Conservation (phyloP, 2,329 filamentous ascomycete genomes). For the Arthroderma sp. region DNA sequence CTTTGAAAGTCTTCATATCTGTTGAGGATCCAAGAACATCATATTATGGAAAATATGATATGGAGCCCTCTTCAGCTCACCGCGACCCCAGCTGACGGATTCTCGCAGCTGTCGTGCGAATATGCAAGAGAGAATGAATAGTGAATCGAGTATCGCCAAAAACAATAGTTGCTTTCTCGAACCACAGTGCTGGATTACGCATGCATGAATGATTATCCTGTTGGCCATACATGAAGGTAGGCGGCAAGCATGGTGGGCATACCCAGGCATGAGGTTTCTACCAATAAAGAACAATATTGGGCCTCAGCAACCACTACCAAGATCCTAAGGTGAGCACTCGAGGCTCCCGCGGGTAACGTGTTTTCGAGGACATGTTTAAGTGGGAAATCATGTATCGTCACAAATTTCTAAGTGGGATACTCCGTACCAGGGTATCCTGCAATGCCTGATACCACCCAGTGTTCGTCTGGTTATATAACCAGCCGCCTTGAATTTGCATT, state of each 20-base stretch:
- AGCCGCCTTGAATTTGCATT: background rate
- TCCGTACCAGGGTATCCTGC: background rate
- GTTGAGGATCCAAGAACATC: background rate
- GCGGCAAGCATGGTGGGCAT: background rate
- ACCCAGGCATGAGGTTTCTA: background rate
- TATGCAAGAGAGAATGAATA: background rate
- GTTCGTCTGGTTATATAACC: background rate
- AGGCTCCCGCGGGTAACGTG: background rate
- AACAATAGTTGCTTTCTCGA: background rate
- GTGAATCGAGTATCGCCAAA: background rate
- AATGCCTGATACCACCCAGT: background rate
- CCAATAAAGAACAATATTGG: background rate
- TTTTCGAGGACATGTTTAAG: background rate
- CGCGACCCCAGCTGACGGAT: background rate
- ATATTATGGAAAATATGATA: background rate
- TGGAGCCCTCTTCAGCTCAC: background rate
- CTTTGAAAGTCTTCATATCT: background rate
- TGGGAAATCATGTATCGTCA: background rate
- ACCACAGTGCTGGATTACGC: background rate
- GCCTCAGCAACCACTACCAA: background rate
- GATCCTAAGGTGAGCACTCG: background rate
- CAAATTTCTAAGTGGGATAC: background rate
- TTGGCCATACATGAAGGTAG: background rate
- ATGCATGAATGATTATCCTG: background rate
- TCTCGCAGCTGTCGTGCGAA: conserved; percentile 1